Conservation (phyloP, 345 rosid species). For the Arabis alpina region DNA sequence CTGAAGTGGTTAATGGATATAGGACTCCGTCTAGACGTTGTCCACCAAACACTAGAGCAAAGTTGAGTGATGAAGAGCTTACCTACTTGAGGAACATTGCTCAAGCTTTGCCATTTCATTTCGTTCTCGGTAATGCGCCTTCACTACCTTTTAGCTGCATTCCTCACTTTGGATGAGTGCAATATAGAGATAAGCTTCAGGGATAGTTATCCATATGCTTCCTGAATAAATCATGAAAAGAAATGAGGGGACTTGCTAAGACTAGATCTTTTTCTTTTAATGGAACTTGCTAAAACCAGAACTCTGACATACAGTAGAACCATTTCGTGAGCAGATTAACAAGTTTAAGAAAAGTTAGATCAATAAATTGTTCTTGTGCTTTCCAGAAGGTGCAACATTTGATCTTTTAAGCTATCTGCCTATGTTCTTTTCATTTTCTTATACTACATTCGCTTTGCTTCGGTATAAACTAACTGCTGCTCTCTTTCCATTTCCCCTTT, state of each 20-base stretch:
- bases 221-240: background rate
- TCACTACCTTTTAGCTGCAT: background rate
- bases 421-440: background rate
- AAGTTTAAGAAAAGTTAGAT: slow-evolving; percentile 4
- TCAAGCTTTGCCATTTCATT: slow-evolving; percentile 72
- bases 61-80: slow-evolving; percentile 64
- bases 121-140: slow-evolving; percentile 68
- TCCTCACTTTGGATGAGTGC: slow-evolving; percentile 17
- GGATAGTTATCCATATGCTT: background rate
- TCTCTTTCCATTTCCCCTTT: slow-evolving; percentile 17
- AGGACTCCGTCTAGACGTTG: slow-evolving; percentile 67
- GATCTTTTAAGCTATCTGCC: background rate
- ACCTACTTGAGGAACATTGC: slow-evolving; percentile 78
- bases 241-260: too few species aligned
- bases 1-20: slow-evolving; percentile 67
- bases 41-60: slow-evolving; percentile 60
- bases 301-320: background rate
- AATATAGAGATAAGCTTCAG: slow-evolving; percentile 5
- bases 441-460: slow-evolving; percentile 1
- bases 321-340: background rate
- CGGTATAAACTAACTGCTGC: slow-evolving; percentile 10
- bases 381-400: background rate
- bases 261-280: background rate
- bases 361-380: slow-evolving; percentile 12
- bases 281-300: background rate